Evolutionary conservation across 306 rosid species (phyloP), one percentile per base, ranked within the genome.

Genomic region (Calophaca sinica): DNA sequence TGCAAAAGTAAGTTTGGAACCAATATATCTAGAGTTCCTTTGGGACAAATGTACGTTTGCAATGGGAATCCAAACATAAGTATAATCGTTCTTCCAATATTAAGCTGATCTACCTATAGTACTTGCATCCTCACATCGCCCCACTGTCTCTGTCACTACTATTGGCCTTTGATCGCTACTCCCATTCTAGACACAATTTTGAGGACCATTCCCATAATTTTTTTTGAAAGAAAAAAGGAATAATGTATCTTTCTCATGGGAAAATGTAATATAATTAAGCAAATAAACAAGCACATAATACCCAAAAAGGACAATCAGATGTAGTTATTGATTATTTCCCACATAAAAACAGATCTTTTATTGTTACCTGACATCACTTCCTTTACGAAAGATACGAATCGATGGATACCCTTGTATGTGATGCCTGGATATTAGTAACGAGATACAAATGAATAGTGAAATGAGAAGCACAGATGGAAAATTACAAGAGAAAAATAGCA

Each of bases 321-420:
- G 50, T 72, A 5, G 26, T 8, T 3, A 38, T 11, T 42, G 36
- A 72, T 20, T 20, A 20, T 20, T 20, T 20, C 26, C 26, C 26
- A 20, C 26, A 20, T 20, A 20, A 20, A 20, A 20, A 20, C 0
- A 6, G 26, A 75, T 51, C 29, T 44, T 60, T 13, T 64, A 49
- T 32, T 14, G 65, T 75, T 89, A 94, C 99, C 96, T 92, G 68
- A 96, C 41, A 82, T 96, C 97, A 87, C 83, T 90, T 89, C 99
- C 99, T 86, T 80, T 92, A 41, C 99, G 98, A 55, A 96, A 96
- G 81, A 96, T 92, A 75, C 99, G 99, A 76, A 96, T 88, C 4
- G 99, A 92, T 68, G 99, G 99, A 85, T 96, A 96, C 62, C 98
- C 99, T 85, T 96, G 99, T 79, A 96, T 88, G 84, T 96, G 99